Base-by-base conservation (phyloP, 2,329 filamentous ascomycete genomes). In the Arthrobotrys megalospora region DNA sequence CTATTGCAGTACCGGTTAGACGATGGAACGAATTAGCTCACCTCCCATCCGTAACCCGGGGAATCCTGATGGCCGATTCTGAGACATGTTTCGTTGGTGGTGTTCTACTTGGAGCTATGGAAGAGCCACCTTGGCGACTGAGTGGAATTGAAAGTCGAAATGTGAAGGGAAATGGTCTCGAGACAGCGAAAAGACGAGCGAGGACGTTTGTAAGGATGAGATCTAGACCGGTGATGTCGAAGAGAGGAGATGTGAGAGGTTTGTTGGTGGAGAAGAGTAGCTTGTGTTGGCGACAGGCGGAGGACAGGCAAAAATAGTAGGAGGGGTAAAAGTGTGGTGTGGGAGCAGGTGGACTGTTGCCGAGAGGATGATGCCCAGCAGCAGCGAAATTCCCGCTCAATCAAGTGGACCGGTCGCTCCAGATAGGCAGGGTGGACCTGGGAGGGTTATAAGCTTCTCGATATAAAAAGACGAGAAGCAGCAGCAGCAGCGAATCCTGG, bases 41-140 rank as follows among this genome's bases (percentile, higher is more conserved):
- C 95, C 96, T 90, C 95, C 96, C 94, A 98, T 97, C 87, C 95
- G 93, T 88, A 98, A 86, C 85, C 89, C 90, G 79, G 81, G 89
- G 87, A 98, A 97, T 84, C 93, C 91, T 88, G 93, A 92, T 85
- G 94, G 92, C 88, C 94, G 90, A 87, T 91, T 96, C 86, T 94
- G 91, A 88, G 93, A 94, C 94, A 97, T 97, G 45, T 82, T 43
- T 50, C 41, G 36, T 60, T n/a, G 47, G 55, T 60, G 14, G 24
- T 36, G 36, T 63, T 79, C 34, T 60, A 63, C 52, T 43, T 32
- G 55, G 53, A 52, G 75, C 75, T 72, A 78, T 67, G 63, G 62
- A 63, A 63, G 63, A 76, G 72, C 72, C 76, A 80, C 67, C 45
- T 76, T 80, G 68, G 63, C 73, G 68, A 48, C 50, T 65, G 58